Evolutionary conservation across 306 rosid species (phyloP).

Genomic region (Prosopis cineraria): DNA sequence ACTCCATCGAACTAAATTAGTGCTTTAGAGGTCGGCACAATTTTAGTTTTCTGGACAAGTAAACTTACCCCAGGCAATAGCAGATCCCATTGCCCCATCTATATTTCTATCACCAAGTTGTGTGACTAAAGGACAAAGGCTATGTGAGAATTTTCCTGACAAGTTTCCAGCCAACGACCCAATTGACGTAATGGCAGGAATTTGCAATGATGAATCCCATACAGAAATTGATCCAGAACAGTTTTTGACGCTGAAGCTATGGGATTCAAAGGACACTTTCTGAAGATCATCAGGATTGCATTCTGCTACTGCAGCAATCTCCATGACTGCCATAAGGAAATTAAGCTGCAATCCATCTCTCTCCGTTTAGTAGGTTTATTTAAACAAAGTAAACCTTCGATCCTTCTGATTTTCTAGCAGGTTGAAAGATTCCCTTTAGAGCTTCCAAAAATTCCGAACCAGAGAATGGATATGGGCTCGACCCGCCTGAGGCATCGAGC

Average conservation of each 20-base stretch:
- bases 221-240: constrained; percentile 68
- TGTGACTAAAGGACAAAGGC: constrained; percentile 68
- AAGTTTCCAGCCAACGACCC: constrained; percentile 84
- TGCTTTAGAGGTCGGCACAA: constrained; percentile 63
- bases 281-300: constrained; percentile 59
- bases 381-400: constrained; percentile 80
- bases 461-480: constrained; percentile 57
- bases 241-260: constrained; percentile 70
- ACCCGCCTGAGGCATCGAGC: constrained; percentile 47
- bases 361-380: constrained; percentile 68
- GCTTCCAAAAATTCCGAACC: constrained; percentile 71
- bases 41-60: constrained; percentile 66
- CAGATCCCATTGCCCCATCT: constrained; percentile 67
- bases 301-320: constrained; percentile 73
- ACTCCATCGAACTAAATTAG: constrained; percentile 72
- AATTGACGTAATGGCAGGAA: constrained; percentile 74
- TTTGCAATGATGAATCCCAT: constrained; percentile 39
- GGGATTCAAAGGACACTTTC: constrained; percentile 72
- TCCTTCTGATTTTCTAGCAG: constrained; percentile 67
- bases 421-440: constrained; percentile 54
- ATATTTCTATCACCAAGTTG: constrained; percentile 57
- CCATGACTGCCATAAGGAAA: constrained; percentile 81
- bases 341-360: constrained; percentile 61
- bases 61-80: constrained; percentile 67
- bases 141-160: constrained; percentile 60